Percentiles rank a stretch among this genome's conserved stretches.
phyloP scores from a whole-genome alignment of 1,284 basidiomycete genomes.

The Microbotryum silenes-acaulis region DNA sequence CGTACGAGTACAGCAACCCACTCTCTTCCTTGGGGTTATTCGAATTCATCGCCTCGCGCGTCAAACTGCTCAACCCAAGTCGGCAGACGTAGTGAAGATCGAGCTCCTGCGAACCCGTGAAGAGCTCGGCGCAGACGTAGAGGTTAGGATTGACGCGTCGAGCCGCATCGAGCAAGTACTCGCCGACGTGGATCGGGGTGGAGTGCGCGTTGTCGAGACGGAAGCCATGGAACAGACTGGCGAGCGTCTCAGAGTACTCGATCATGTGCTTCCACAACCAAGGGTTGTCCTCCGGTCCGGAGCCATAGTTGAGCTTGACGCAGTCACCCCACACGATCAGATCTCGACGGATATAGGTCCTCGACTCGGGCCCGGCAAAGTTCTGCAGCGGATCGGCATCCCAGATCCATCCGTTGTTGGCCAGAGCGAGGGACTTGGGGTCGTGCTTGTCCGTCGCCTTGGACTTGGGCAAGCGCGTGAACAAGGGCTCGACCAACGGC shows the following conservation, averaged over 20 bases:
- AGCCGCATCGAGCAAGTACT: constrained; percentile 81
- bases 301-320: constrained; percentile 91
- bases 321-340: constrained; percentile 98
- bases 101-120: constrained; percentile 91
- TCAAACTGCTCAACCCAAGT: constrained; percentile 81
- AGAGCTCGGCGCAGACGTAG: constrained; percentile 93
- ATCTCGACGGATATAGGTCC: constrained; percentile 88
- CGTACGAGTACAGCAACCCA: constrained; percentile 73
- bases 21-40: constrained; percentile 80
- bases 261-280: constrained; percentile 94
- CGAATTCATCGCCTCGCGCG: constrained; percentile 85
- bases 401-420: constrained; percentile 99
- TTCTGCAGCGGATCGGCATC: constrained; percentile 86
- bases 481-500: constrained; percentile 79
- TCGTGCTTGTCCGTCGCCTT: constrained; percentile 53
- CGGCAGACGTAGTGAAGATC: constrained; percentile 82
- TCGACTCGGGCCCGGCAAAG: constrained; percentile 91
- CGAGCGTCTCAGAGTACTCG: constrained; percentile 71
- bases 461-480: constrained; percentile 64
- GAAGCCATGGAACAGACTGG: constrained; percentile 83
- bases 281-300: constrained; percentile 68
- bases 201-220: constrained; percentile 98
- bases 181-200: constrained; percentile 89
- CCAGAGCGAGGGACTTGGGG: constrained; percentile 65
- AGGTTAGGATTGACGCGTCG: constrained; percentile 80